Evolutionary conservation across 2,329 filamentous ascomycete genomes (phyloP), one percentile per base, ranked within the genome.

Genomic region (Ramularia endophylla): DNA sequence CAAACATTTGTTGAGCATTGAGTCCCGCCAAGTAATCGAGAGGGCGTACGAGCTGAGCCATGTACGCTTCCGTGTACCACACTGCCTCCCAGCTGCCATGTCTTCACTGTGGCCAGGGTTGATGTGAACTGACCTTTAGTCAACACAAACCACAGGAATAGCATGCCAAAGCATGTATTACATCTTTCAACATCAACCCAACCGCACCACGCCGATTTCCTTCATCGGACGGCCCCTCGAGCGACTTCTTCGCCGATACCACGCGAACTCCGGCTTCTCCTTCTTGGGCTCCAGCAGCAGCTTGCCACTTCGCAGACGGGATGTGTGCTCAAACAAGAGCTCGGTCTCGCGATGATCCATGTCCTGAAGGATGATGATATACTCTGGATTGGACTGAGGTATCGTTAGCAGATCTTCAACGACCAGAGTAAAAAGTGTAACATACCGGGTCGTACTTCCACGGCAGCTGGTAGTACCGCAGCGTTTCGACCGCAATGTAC

Each of bases 241-340:
- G 48, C 54, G 48, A 46, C 59, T 62, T 29, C 55, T 52, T 48
- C 56, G 63, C 25, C 63, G 45, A 47, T 71, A 69, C 58, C 66
- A 70, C 4, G 69, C 69, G 41, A 70, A 71, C 35, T 70, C 64
- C 22, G 61, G 61, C 50, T 64, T 64, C 13, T 60, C 58, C 34
- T 57, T 54, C 41, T 57, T 55, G 16, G 66, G 58, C 48, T 72
- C 67, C 36, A 71, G 65, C 40, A 71, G 60, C 38, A 72, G 53
- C 27, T 58, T 61, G 28, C 60, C 60, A 7, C 55, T 53, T 37
- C 69, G 66, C 15, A 72, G 59, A 17, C 68, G 65, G 11, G 63
- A 62, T 11, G 70, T 73, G 47, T 73, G 70, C 51, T 73, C 70
- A 50, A 73, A 73, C 20, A 73, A 56, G 18, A 72, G 60, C 30